Conservation (phyloP, 2,329 filamentous ascomycete genomes). For the Cercospora sp. region DNA sequence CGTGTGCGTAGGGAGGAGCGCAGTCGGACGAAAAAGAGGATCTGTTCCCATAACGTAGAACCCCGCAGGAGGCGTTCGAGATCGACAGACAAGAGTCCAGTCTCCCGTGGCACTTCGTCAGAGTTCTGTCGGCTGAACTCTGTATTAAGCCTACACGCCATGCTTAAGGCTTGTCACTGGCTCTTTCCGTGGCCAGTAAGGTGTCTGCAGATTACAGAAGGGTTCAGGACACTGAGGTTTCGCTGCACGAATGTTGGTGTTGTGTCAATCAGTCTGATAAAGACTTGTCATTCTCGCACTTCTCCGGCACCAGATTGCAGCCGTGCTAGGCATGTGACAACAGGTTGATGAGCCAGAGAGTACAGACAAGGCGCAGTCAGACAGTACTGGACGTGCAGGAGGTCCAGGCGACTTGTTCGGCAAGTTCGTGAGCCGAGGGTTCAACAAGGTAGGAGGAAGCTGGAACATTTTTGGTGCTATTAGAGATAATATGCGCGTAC, state of each 20-base stretch:
- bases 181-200: neutral
- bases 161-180: conserved; percentile 4
- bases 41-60: neutral
- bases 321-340: neutral
- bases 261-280: neutral
- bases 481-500: neutral
- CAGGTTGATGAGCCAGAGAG: neutral
- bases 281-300: neutral
- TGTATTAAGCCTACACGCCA: conserved; percentile 7
- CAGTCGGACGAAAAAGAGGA: neutral
- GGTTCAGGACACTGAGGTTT: neutral
- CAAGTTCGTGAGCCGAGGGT: neutral
- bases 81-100: conserved; percentile 13
- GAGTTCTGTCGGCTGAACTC: conserved; percentile 5
- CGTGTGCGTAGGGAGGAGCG: neutral
- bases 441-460: neutral
- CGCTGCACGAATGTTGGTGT: neutral
- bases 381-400: neutral
- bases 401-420: neutral
- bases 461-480: neutral
- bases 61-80: conserved; percentile 14
- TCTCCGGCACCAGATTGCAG: neutral
- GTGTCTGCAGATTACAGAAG: neutral
- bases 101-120: neutral
- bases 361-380: neutral